Evolutionary conservation across 2,329 filamentous ascomycete genomes (phyloP).

Genomic region (Exserohilum turcica): DNA sequence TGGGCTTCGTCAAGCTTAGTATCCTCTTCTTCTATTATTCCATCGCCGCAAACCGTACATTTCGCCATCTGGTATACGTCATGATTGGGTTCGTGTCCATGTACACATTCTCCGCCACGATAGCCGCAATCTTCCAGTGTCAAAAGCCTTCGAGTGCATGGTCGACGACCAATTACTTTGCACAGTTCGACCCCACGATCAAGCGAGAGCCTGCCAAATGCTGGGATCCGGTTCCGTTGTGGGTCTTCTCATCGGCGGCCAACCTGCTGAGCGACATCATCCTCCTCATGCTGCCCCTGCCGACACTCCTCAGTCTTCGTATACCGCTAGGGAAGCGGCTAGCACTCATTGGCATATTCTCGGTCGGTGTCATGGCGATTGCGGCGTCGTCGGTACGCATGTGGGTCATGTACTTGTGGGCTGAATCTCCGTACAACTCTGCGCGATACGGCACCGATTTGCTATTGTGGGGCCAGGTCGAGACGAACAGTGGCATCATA

Average conservation of each 20-base stretch:
- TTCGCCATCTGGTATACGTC: conserved; percentile 36
- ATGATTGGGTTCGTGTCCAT: conserved; percentile 39
- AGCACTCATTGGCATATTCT: conserved; percentile 53
- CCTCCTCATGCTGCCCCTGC: conserved; percentile 54
- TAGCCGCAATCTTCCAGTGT: conserved; percentile 43
- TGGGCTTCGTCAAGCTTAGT: conserved; percentile 42
- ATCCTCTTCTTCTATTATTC: conserved; percentile 45
- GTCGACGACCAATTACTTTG: conserved; percentile 35
- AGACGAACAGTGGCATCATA: conserved; percentile 55
- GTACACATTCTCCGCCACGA: conserved; percentile 35
- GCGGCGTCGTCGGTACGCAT: conserved; percentile 44
- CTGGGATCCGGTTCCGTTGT: conserved; percentile 40
- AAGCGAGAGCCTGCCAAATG: conserved; percentile 32
- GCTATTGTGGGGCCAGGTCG: conserved; percentile 55
- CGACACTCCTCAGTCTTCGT: conserved; percentile 53
- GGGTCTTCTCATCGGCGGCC: conserved; percentile 46
- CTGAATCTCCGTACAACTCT: conserved; percentile 44
- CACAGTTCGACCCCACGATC: conserved; percentile 34
- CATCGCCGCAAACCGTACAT: conserved; percentile 42
- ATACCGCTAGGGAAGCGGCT: conserved; percentile 58
- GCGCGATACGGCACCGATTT: conserved; percentile 44
- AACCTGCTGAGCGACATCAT: conserved; percentile 52
- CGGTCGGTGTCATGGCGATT: conserved; percentile 44
- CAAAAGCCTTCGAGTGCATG: conserved; percentile 37
- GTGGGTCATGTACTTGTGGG: conserved; percentile 46